A percentile compares a stretch with the other conserved stretches of the same genome.
Evolutionary conservation across 225 moss, liverwort and hornwort species (phyloP).

Genomic region (Polytrichum formosum): DNA sequence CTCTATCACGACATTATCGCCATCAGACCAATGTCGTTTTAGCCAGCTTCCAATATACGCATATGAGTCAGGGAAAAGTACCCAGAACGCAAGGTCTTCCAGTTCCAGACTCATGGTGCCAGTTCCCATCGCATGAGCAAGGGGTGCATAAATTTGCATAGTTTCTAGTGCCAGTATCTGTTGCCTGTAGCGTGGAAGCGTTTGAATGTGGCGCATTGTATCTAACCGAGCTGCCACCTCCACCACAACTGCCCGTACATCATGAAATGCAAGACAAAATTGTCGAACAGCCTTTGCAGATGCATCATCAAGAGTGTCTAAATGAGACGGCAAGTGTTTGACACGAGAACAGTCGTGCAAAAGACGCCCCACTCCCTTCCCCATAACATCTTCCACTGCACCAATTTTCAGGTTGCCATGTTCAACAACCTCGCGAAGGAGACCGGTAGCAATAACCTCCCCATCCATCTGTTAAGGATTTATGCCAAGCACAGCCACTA

Average conservation of each 20-base stretch:
- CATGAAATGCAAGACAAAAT: constrained; percentile 84
- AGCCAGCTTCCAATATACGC: constrained; percentile 73
- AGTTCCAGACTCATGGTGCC: constrained; percentile 72
- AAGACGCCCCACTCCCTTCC: constrained; percentile 61
- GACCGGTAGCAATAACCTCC: constrained; percentile 82
- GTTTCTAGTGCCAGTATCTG: constrained; percentile 88
- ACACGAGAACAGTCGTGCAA: constrained; percentile 71
- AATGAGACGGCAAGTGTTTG: constrained; percentile 68
- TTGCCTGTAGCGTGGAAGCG: constrained; percentile 74
- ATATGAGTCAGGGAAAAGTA: constrained; percentile 90
- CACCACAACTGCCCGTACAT: constrained; percentile 77
- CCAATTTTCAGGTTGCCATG: constrained; percentile 41
- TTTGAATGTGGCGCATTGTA: constrained; percentile 72
- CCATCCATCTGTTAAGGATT: constrained; percentile 68
- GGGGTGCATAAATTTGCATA: constrained; percentile 93
- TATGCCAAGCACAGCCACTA: too few species aligned
- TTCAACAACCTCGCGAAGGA: constrained; percentile 76
- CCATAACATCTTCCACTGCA: constrained; percentile 60
- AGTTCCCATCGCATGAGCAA: constrained; percentile 85
- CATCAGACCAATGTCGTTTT: constrained; percentile 69
- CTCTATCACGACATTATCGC: constrained; percentile 46
- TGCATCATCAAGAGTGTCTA: constrained; percentile 79
- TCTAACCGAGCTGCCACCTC: constrained; percentile 85
- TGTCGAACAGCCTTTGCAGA: constrained; percentile 72
- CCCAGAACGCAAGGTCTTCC: constrained; percentile 81